phyloP scores from a whole-genome alignment of 1,284 basidiomycete species.

The Puccinia triticina region DNA sequence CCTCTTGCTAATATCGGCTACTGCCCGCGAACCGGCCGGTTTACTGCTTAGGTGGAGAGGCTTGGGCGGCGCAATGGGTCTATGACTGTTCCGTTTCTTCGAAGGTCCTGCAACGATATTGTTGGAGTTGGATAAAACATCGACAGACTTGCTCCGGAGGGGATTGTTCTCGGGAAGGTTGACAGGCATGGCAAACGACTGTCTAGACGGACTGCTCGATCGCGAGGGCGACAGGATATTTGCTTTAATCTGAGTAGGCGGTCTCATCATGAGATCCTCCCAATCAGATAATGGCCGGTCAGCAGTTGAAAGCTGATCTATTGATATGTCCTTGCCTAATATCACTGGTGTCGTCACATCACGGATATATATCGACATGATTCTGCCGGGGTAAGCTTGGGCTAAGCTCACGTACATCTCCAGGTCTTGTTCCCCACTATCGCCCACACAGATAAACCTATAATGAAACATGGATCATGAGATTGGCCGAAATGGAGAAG shows the following conservation, averaged over 20 bases:
- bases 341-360: conserved; percentile 54
- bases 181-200: too few species aligned
- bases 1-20: background rate
- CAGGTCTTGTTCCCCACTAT: conserved; percentile 58
- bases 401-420: conserved; percentile 58
- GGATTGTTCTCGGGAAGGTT: background rate
- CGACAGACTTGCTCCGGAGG: background rate
- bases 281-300: background rate
- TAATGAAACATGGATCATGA: background rate
- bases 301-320: background rate
- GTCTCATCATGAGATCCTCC: background rate
- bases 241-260: background rate
- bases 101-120: background rate
- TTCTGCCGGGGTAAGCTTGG: conserved; percentile 55
- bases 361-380: conserved; percentile 57
- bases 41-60: conserved; percentile 16
- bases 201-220: background rate
- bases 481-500: background rate
- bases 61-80: conserved; percentile 17
- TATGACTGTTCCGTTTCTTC: background rate
- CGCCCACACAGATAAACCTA: conserved; percentile 58
- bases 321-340: background rate
- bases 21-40: background rate
- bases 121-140: background rate
- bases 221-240: background rate